A percentile compares a stretch with the other conserved stretches of the same genome.
These are phyloP conservation scores for Fusarium sp. DNA, from an alignment of 2,329 filamentous ascomycete species.

Conservation along the genomic window DNA sequence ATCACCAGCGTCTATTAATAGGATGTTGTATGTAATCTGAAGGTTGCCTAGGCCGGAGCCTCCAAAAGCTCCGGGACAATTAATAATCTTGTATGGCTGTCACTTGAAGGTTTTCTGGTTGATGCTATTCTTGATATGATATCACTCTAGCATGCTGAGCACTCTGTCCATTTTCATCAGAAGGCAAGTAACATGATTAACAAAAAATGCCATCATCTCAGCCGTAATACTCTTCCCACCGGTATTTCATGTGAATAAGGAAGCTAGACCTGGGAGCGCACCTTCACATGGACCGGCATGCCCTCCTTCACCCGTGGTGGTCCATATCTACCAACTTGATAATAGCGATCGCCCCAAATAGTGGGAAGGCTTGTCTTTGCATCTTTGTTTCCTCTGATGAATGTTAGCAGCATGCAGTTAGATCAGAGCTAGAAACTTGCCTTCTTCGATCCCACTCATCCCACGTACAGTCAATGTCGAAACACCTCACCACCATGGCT, in stretches of 20 bases:
- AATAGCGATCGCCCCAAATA: slow-evolving; percentile 35
- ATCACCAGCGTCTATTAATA: background rate
- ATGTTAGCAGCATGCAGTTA: background rate
- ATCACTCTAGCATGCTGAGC: background rate
- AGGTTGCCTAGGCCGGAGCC: background rate
- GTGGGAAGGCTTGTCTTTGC: slow-evolving; percentile 44
- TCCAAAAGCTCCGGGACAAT: background rate
- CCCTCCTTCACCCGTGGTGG: slow-evolving; percentile 50
- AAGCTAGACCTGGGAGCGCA: background rate
- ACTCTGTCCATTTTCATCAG: background rate
- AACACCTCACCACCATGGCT: slow-evolving; percentile 25
- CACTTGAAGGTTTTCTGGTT: background rate
- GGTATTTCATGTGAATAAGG: background rate
- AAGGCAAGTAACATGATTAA: background rate
- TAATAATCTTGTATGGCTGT: background rate
- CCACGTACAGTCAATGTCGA: slow-evolving; percentile 33
- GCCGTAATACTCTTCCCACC: background rate
- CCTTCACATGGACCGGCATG: slow-evolving; percentile 51
- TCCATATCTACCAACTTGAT: slow-evolving; percentile 54
- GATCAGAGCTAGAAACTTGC: background rate
- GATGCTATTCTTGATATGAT: background rate
- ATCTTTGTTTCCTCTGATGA: background rate
- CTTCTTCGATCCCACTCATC: slow-evolving; percentile 32
- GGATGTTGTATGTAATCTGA: background rate
- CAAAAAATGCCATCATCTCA: background rate